Base-by-base conservation (phyloP, 305 asterid species). In the Euphrasia arctica region DNA sequence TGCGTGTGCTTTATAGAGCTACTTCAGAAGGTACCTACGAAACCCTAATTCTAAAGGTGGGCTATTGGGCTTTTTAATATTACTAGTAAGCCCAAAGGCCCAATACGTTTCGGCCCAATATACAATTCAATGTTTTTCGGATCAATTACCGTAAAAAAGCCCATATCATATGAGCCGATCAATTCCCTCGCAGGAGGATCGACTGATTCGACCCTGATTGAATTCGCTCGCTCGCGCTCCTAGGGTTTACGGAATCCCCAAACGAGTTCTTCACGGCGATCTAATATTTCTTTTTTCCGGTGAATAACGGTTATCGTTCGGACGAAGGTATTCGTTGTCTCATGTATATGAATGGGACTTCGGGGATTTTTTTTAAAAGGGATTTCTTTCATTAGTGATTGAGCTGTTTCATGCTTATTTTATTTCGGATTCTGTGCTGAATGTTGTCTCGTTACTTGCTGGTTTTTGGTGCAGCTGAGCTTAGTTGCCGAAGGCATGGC, bases 401-500 rank as follows among this genome's bases (percentile, higher is more conserved):
- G 62, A 9, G 65, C 55, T 31, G 27, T 32, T 57, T 57, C 43
- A 2, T 13, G 29, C 15, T 22, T 29, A 11, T 12, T 39, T n/a
- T 14, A 28, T 52, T 54, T 54, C 11, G 7, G 4, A 12, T 49
- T 9, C 49, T 34, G 18, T 15, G 57, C 12, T 34, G 51, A 39
- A 42, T 54, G 66, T 43, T 63, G 36, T 14, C 36, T 70, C 60
- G 7, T 12, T 39, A 13, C 64, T 68, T 69, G 75, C 75, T 71
- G 85, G 59, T 64, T 66, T 58, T 29, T 43, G 62, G 63, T 66
- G 58, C 62, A 57, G 57, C 56, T 54, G 52, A 61, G 64, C 42
- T 62, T 72, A 75, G 71, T 49, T 72, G 75, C 68, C 67, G 73
- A 62, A 69, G 69, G 56, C 70, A 89, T 89, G 97, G 90, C 91